These are phyloP conservation scores for Lentinus tigrinus DNA, from an alignment of 768 basidiomycete species.

Conservation along the genomic window DNA sequence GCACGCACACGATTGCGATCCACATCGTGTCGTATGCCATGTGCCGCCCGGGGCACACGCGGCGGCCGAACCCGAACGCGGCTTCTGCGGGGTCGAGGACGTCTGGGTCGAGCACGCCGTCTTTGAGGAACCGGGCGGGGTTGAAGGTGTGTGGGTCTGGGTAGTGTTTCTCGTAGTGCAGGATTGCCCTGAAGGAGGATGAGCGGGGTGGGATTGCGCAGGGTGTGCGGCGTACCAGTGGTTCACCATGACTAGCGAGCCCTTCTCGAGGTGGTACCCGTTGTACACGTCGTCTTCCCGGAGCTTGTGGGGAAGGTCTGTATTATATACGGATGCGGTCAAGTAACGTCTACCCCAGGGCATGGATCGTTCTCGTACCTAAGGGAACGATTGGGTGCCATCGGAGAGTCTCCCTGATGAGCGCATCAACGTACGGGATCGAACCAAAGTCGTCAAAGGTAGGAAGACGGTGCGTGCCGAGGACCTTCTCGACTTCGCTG, in stretches of 20 bases:
- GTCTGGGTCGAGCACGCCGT: neutral
- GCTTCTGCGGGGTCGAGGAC: constrained; percentile 9
- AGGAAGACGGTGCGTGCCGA: constrained; percentile 56
- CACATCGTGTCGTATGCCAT: constrained; percentile 24
- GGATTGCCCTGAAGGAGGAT: constrained; percentile 28
- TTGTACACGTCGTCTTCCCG: constrained; percentile 24
- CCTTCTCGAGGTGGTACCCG: constrained; percentile 27
- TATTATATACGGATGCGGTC: neutral
- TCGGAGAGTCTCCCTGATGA: constrained; percentile 43
- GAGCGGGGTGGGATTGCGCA: neutral
- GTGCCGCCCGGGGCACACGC: constrained; percentile 25
- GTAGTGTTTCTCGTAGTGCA: constrained; percentile 46
- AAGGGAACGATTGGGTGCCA: constrained; percentile 8
- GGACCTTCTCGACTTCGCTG: constrained; percentile 58
- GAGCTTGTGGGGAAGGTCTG: constrained; percentile 23
- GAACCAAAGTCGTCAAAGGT: constrained; percentile 49
- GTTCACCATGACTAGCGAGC: constrained; percentile 22
- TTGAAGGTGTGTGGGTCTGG: constrained; percentile 33
- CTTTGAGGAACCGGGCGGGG: constrained; percentile 31
- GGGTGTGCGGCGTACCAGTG: constrained; percentile 10
- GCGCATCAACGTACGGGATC: constrained; percentile 56
- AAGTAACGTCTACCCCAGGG: no score
- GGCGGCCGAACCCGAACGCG: constrained; percentile 21
- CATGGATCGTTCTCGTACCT: neutral
- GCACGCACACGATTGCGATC: constrained; percentile 21